Percentiles rank a stretch among this genome's conserved stretches.
phyloP scores from a whole-genome alignment of 192 early-diverging fungal genomes.

The Jimgerdemannia lactiflua region DNA sequence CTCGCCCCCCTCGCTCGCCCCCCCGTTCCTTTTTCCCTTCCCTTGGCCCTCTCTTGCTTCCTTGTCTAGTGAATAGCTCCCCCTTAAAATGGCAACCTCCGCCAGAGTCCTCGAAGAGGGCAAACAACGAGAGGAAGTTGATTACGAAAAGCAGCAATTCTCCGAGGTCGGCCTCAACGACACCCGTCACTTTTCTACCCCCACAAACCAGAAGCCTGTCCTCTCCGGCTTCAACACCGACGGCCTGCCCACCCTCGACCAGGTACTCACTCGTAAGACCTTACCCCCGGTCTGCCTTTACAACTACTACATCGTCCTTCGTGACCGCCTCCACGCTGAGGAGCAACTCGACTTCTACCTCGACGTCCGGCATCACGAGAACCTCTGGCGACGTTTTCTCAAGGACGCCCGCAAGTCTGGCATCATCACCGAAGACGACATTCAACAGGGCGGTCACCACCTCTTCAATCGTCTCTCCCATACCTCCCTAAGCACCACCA shows the following conservation, averaged over 20 bases:
- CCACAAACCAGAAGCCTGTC: not conserved
- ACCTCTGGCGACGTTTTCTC: conserved; percentile 57
- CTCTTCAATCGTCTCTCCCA: conserved; percentile 26
- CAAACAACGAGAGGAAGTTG: not conserved
- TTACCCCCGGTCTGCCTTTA: conserved; percentile 72
- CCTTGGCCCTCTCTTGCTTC: too few relatives aligned
- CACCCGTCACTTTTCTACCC: not conserved
- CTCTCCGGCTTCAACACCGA: not conserved
- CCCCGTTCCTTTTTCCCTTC: too few relatives aligned
- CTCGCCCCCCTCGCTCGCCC: too few relatives aligned
- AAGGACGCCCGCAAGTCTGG: conserved; percentile 32
- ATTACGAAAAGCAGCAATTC: not conserved
- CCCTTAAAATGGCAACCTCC: not conserved
- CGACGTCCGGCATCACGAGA: conserved; percentile 69
- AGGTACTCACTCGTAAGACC: conserved; percentile 65
- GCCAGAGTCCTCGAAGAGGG: not conserved
- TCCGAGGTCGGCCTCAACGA: not conserved
- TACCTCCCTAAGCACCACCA: conserved; percentile 5
- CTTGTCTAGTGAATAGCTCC: not conserved
- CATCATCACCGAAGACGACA: conserved; percentile 23
- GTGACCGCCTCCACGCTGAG: conserved; percentile 59
- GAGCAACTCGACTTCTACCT: conserved; percentile 79
- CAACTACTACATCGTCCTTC: conserved; percentile 73
- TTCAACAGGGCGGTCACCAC: not conserved
- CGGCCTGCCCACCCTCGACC: conserved; percentile 62